These are phyloP conservation scores for Tetrahymena borealis DNA, from an alignment of 73 alveolate species.

Conservation along the genomic window DNA sequence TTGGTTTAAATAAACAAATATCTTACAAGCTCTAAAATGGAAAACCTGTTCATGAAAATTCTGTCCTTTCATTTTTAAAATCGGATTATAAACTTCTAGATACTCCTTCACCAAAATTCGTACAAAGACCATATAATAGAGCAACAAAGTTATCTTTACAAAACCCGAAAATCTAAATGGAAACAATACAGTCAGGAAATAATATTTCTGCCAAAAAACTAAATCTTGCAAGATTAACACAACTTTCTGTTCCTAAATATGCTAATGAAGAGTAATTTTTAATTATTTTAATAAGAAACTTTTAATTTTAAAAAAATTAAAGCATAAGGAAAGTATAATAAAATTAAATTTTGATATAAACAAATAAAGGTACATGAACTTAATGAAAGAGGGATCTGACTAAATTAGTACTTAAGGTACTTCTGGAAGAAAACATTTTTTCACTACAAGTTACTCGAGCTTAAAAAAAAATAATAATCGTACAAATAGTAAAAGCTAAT, in stretches of 20 bases:
- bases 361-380: not conserved
- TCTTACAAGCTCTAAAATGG: not conserved
- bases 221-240: not conserved
- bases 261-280: not conserved
- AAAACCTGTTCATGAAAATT: not conserved
- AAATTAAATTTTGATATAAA: too few species aligned
- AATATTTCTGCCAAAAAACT: not conserved
- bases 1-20: not conserved
- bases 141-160: too few species aligned
- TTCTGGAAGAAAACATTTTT: not conserved
- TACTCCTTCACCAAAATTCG: not conserved
- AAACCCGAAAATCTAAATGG: too few species aligned
- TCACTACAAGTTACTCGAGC: not conserved
- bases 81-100: not conserved
- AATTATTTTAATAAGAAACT: not conserved
- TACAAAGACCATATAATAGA: not conserved
- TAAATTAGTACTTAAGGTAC: not conserved
- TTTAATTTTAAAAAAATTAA: too few species aligned
- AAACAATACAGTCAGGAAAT: too few species aligned
- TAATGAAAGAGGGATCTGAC: not conserved
- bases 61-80: not conserved
- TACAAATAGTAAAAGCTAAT: not conserved
- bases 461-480: not conserved
- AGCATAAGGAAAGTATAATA: too few species aligned
- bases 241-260: not conserved